Evolutionary conservation across 2,329 filamentous ascomycete species (phyloP), one percentile per base, ranked within the genome.

Genomic region (Passalora sequoiae): DNA sequence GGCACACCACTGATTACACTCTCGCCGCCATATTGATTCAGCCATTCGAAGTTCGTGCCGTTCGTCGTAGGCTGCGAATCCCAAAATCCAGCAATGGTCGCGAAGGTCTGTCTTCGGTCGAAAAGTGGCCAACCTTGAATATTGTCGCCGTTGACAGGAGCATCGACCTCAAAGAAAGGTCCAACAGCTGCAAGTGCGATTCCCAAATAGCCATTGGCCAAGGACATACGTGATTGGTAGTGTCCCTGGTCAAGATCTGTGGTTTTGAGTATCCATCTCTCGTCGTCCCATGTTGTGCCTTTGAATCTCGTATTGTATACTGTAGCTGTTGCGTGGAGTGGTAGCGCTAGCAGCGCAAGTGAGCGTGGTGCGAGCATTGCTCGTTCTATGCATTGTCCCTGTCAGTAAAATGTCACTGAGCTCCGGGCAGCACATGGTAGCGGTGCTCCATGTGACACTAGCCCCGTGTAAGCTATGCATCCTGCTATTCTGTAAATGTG

Each of bases 1-100:
- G 84, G 84, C 12, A 88, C 73, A 17, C 84, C 84, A 39, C 76
- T 77, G 49, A 86, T 83, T 38, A 84, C 80, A 53, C 77, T 83
- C 56, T 88, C 83, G 44, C 77, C 76, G 5, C 82, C 82, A 63
- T 84, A 83, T 52, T 86, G 77, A 43, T 77, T 72, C 31, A 87
- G 61, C 81, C 83, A 86, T 0, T 72, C 72, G 53, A 82, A 85
- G 53, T 86, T 86, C 5, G 75, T 75, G 1, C 74, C 72, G 32
- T 77, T 79, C 0, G 74, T 77, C 21, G 69, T 73, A 2, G 72
- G 69, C 57, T 84, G 78, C 3, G 69, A 69, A 49, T 84, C 73
- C 60, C 74, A 86, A 57, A 86, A 85, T 1, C 82, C 82, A 4
- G 78, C 74, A 20, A 86, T 75, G 0, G 81, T 84, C 2, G 78